Percentiles rank a stretch among this genome's conserved stretches.
These are phyloP conservation scores for Myxozyma nipponensis DNA, from an alignment of 805 yeast genomes.

Conservation along the genomic window DNA sequence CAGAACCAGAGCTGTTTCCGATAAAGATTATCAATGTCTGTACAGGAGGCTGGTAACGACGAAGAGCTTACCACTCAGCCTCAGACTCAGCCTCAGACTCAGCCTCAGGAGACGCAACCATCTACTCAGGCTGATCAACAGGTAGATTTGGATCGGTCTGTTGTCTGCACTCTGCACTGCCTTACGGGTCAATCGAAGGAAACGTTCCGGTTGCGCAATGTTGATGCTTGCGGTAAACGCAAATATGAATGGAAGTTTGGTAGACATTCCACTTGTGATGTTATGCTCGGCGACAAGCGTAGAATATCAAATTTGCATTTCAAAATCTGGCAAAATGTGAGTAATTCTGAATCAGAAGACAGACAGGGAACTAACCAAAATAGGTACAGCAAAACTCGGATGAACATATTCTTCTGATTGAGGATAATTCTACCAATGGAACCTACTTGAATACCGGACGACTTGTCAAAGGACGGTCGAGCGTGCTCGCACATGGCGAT, in stretches of 20 bases:
- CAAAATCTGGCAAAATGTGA: slow-evolving; percentile 35
- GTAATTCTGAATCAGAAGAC: slow-evolving; percentile 35
- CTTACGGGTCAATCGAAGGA: slow-evolving; percentile 13
- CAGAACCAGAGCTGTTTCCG: no score
- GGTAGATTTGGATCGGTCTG: background rate
- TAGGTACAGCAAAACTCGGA: background rate
- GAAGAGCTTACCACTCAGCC: slow-evolving; percentile 26
- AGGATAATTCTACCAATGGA: slow-evolving; percentile 86
- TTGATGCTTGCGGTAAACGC: slow-evolving; percentile 20
- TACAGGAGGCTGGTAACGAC: slow-evolving; percentile 2
- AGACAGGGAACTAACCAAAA: background rate
- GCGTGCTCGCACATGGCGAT: slow-evolving; percentile 85
- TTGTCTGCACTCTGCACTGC: slow-evolving; percentile 27
- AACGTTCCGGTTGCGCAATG: slow-evolving; percentile 19
- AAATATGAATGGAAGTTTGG: slow-evolving; percentile 67
- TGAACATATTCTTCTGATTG: slow-evolving; percentile 16
- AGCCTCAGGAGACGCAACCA: background rate
- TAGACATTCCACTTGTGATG: slow-evolving; percentile 62
- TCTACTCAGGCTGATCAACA: slow-evolving; percentile 7
- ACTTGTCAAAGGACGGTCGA: slow-evolving; percentile 71
- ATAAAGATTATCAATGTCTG: no score
- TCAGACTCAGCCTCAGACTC: slow-evolving; percentile 3
- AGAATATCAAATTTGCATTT: slow-evolving; percentile 73
- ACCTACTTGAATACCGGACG: slow-evolving; percentile 76
- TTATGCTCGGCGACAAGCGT: slow-evolving; percentile 56